Evolutionary conservation across 495 filamentous ascomycete species (phyloP).

Genomic region (Emericellopsis terricola): DNA sequence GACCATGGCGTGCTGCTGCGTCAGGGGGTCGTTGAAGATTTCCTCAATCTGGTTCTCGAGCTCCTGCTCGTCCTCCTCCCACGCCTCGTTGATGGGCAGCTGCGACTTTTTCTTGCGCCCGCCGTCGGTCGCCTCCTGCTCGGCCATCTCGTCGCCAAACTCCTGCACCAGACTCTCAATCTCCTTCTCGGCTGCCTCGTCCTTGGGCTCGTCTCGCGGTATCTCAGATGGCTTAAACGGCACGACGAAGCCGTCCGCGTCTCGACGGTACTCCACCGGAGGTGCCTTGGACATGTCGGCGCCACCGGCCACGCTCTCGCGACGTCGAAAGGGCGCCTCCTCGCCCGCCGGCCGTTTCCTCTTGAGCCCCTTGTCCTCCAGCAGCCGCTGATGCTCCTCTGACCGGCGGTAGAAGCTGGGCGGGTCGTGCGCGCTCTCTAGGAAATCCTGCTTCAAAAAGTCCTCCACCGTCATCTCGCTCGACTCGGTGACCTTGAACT

Average conservation of each 20-base stretch:
- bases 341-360: constrained; percentile 15
- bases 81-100: constrained; percentile 23
- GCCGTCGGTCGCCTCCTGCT: constrained; percentile 1
- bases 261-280: constrained; percentile 13
- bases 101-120: constrained; percentile 6
- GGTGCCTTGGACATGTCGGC: constrained; percentile 5
- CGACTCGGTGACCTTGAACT: constrained; percentile 71
- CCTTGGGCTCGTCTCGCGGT: background rate
- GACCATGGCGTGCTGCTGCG: constrained; percentile 23
- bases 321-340: constrained; percentile 1
- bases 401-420: constrained; percentile 58
- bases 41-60: constrained; percentile 32
- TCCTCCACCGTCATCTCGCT: constrained; percentile 70
- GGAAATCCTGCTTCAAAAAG: constrained; percentile 48
- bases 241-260: constrained; percentile 37
- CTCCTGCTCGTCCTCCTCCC: constrained; percentile 27
- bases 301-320: background rate
- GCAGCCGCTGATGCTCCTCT: constrained; percentile 25
- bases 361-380: constrained; percentile 19
- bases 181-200: constrained; percentile 2
- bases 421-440: constrained; percentile 46
- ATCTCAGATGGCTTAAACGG: constrained; percentile 12
- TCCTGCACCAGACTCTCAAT: constrained; percentile 13
- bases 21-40: constrained; percentile 26
- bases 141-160: constrained; percentile 18